Base-by-base conservation (phyloP, 768 basidiomycete genomes). In the Trametes maxima region DNA sequence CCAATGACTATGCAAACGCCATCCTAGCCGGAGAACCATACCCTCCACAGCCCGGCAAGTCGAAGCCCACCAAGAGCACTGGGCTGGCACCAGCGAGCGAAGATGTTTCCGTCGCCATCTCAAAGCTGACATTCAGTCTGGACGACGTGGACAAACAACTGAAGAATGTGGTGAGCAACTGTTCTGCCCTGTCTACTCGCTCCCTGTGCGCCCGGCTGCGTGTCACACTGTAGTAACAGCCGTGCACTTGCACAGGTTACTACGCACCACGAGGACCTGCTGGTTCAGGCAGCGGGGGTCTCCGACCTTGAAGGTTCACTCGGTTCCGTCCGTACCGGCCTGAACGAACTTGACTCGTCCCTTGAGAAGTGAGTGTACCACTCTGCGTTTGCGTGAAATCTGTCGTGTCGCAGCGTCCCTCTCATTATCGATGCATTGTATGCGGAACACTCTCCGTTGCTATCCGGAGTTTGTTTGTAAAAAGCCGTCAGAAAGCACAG, bases 91-190 rank as follows among this genome's bases (percentile, higher is more conserved):
- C 82, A 5, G 80, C 84, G 21, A 92, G 88, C 71, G 93, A 94
- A 62, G 96, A 98, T 66, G 89, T 97, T 12, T 90, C 92, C 3
- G 83, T 92, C 2, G 93, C 94, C 3, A 88, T 98, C 28, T 87
- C 92, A 6, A 95, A 92, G 72, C 80, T 99, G 3, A 90, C 87
- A 62, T 83, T 87, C 69, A 91, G 88, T 0, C 89, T 98, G 60
- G 96, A 98, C 42, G 95, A 98, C 73, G 87, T 96, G 19, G 87
- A 89, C 25, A 92, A 89, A 72, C 94, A 98, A 74, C 88, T 98
- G 53, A 91, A 90, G 74, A 81, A 79, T 48, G 79, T 96, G 74
- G 94, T 95, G 60, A 65, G 88, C 69, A 19, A 25, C 21, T 21
- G 13, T 5, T 10, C 40, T 28, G 12, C 36, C 7, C 4, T 17